A percentile compares a stretch with the other conserved stretches of the same genome.
These are phyloP conservation scores for Adiantum capillusveneris DNA, from an alignment of 75 land plant species.

Conservation along the genomic window DNA sequence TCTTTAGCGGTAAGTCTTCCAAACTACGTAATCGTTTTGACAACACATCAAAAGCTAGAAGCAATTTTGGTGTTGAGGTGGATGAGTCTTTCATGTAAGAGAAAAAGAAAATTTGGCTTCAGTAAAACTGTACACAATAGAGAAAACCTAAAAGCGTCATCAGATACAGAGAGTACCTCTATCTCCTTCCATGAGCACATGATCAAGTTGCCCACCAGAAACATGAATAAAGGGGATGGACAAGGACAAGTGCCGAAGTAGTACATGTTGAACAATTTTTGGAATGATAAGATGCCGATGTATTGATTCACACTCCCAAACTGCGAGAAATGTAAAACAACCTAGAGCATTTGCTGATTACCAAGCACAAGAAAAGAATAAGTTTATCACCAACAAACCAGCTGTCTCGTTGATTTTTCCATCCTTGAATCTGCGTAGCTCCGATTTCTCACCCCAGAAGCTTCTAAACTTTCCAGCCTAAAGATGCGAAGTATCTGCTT, in stretches of 20 bases:
- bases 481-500: background rate
- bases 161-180: conserved; percentile 27
- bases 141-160: background rate
- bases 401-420: conserved; percentile 83
- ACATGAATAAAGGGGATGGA: conserved; percentile 25
- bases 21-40: conserved; percentile 54
- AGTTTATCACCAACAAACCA: conserved; percentile 26
- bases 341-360: too few relatives aligned
- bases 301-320: conserved; percentile 73
- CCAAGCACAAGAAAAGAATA: background rate
- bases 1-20: conserved; percentile 62
- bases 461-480: conserved; percentile 63
- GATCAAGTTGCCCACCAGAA: conserved; percentile 72
- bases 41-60: conserved; percentile 53
- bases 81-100: conserved; percentile 45
- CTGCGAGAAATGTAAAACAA: conserved; percentile 24
- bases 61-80: conserved; percentile 34
- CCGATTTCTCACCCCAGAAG: conserved; percentile 91
- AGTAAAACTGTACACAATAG: background rate
- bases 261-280: conserved; percentile 48
- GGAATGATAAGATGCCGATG: conserved; percentile 72
- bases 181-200: conserved; percentile 42
- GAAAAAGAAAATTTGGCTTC: background rate
- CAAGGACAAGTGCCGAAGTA: conserved; percentile 56
- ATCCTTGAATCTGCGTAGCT: conserved; percentile 78